Percentiles rank a stretch among this genome's conserved stretches.
phyloP scores from a whole-genome alignment of 768 basidiomycete species.

The Termitomyces sp. region DNA sequence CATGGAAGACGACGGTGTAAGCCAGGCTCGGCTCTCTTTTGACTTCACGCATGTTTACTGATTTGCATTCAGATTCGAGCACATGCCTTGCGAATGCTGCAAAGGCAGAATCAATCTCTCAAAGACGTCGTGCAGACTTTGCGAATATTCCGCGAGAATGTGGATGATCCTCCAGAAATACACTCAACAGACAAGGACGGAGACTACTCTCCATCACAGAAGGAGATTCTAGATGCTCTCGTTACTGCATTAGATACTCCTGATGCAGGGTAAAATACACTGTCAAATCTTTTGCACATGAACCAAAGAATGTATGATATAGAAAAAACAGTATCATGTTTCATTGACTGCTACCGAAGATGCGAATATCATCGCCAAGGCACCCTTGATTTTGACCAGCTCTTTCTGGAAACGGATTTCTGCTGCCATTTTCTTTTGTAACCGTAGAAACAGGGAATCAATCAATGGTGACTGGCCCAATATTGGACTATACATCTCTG shows the following conservation, averaged over 20 bases:
- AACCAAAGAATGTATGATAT: constrained; percentile 1
- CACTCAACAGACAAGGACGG: constrained; percentile 27
- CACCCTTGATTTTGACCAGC: constrained; percentile 77
- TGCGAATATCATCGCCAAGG: constrained; percentile 87
- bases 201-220: constrained; percentile 51
- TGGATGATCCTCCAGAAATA: constrained; percentile 51
- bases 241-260: constrained; percentile 54
- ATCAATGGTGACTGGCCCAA: constrained; percentile 94
- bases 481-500: constrained; percentile 90
- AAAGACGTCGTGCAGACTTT: constrained; percentile 72
- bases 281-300: neutral
- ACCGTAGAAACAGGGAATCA: constrained; percentile 77
- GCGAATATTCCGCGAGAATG: constrained; percentile 68
- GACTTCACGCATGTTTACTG: neutral
- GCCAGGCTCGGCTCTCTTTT: constrained; percentile 24
- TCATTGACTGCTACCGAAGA: constrained; percentile 36
- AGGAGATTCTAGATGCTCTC: constrained; percentile 66
- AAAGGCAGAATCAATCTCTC: constrained; percentile 68
- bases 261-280: constrained; percentile 14
- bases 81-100: constrained; percentile 76
- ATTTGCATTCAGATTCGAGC: constrained; percentile 58
- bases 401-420: constrained; percentile 91
- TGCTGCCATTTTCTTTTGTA: constrained; percentile 80
- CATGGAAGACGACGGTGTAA: constrained; percentile 98
- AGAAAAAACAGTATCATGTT: constrained; percentile 10